Evolutionary conservation across 179 eudicot species (phyloP).

Genomic region (Spergularia azorica): DNA sequence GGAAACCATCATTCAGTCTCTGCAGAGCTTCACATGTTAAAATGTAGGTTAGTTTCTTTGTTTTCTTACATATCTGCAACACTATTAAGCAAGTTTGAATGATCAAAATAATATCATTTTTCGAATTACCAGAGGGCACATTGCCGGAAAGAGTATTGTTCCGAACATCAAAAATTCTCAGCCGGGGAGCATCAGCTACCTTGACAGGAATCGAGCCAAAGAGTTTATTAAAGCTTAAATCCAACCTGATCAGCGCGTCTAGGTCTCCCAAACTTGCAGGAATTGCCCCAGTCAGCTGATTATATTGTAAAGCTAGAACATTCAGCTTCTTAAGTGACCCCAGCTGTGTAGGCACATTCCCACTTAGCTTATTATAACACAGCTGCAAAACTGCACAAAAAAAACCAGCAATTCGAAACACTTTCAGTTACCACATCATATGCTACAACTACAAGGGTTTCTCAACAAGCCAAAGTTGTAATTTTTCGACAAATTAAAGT

Average conservation of each 20-base stretch:
- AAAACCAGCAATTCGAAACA: constrained; percentile 25
- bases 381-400: constrained; percentile 78
- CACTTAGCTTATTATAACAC: constrained; percentile 71
- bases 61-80: neutral
- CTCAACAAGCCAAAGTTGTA: neutral
- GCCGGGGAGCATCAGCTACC: constrained; percentile 58
- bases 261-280: constrained; percentile 83
- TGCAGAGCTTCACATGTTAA: constrained; percentile 51
- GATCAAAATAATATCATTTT: constrained; percentile 2
- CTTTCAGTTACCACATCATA: neutral
- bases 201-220: constrained; percentile 81
- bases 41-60: constrained; percentile 17
- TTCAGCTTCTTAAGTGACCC: constrained; percentile 71
- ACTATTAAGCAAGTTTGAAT: constrained; percentile 2
- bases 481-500: neutral
- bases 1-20: constrained; percentile 68
- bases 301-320: constrained; percentile 73
- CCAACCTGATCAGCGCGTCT: constrained; percentile 62
- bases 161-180: constrained; percentile 61
- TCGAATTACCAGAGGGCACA: constrained; percentile 68
- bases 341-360: constrained; percentile 70
- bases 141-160: constrained; percentile 79
- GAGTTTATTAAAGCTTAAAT: constrained; percentile 67
- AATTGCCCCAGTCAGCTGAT: constrained; percentile 68
- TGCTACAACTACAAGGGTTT: too few relatives aligned